Evolutionary conservation across 345 rosid genomes (phyloP).

Genomic region (sweet orange (Citrus sinensis)): DVS_A1.0 CM039162.1:32712001-32712500

Average conservation of each 20-base stretch:
- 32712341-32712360: constrained; percentile 54
- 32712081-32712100: no score
- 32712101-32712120: no score
- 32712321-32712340: constrained; percentile 2
- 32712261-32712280: constrained; percentile 32
- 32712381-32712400: constrained; percentile 49
- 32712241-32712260: no score
- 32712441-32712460: constrained; percentile 75
- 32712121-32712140: no score
- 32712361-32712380: constrained; percentile 72
- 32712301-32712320: constrained; percentile 1
- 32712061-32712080: no score
- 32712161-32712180: no score
- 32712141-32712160: no score
- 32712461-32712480: constrained; percentile 73
- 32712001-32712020: no score
- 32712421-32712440: constrained; percentile 63
- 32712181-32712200: no score
- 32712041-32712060: no score
- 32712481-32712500: constrained; percentile 80
- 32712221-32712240: no score
- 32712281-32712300: background rate
- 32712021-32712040: fast-evolving
- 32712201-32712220: no score
- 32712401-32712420: constrained; percentile 58